Percentiles rank a stretch among this genome's conserved stretches.
These are phyloP conservation scores for Cercospora janseana DNA, from an alignment of 2,329 filamentous ascomycete genomes.

Conservation along the genomic window DNA sequence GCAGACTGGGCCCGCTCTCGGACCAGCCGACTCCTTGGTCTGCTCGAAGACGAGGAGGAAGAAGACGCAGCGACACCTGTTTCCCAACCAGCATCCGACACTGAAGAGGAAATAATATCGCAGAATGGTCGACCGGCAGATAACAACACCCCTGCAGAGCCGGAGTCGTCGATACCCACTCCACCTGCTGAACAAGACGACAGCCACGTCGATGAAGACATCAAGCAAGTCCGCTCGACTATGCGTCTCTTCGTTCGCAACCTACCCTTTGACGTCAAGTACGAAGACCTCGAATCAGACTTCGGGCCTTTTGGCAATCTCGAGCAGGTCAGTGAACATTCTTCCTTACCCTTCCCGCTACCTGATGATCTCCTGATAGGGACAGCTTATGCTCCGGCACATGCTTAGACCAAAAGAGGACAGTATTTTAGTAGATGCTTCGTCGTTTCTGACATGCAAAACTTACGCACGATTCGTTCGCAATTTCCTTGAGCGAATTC, in stretches of 20 bases:
- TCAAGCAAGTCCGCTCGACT: conserved; percentile 67
- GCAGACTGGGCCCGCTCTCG: conserved; percentile 88
- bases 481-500: not conserved
- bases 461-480: conserved; percentile 19
- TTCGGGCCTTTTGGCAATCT: conserved; percentile 73
- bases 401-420: conserved; percentile 81
- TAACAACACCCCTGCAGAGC: conserved; percentile 7
- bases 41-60: conserved; percentile 68
- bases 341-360: conserved; percentile 29
- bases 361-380: conserved; percentile 99
- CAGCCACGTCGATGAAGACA: conserved; percentile 45
- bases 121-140: not conserved
- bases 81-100: not conserved
- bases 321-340: conserved; percentile 72
- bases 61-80: conserved; percentile 27
- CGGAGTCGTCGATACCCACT: conserved; percentile 27
- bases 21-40: conserved; percentile 80
- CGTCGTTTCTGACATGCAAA: conserved; percentile 60
- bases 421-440: conserved; percentile 99
- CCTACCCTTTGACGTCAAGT: conserved; percentile 73
- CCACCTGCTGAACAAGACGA: conserved; percentile 34
- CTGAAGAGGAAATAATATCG: conserved; percentile 22
- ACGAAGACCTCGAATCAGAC: conserved; percentile 70
- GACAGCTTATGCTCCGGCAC: conserved; percentile 95
- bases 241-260: conserved; percentile 86